Base-by-base conservation (phyloP, 2,329 filamentous ascomycete species). In the Trichoderma atroviride region DNA sequence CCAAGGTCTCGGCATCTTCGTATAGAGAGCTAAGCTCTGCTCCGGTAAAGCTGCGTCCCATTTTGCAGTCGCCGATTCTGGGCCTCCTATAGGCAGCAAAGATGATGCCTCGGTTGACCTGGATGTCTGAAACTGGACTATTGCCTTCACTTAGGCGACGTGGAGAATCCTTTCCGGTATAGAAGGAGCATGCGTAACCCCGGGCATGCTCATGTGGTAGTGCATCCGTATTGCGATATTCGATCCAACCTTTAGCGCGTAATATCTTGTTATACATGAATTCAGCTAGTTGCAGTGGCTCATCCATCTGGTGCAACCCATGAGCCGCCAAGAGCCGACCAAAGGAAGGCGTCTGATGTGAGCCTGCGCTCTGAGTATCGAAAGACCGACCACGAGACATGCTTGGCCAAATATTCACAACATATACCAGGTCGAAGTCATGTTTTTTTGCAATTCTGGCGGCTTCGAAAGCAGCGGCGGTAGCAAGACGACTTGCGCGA, bases 381-480 rank as follows among this genome's bases (percentile, higher is more conserved):
- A 73, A 70, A 13, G 57, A 69, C 19, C 59, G 69, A 43, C 67
- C 35, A 35, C 63, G 70, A 19, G 72, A 71, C 59, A 72, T 69
- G 27, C 77, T 75, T 27, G 87, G 86, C 86, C 87, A 88, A 16
- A 89, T 78, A 71, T 86, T 88, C 71, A 88, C 83, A 35, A 89
- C 82, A 72, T 89, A 89, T 14, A 88, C 81, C 29, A 89, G 79
- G 72, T 88, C 85, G 64, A 89, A 88, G 65, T 86, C 81, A 75
- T 87, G 87, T 65, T 83, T 83, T 4, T 80, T 81, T 5, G 87
- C 87, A 50, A 89, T 86, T 37, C 84, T 80, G 1, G 86, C 85
- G 9, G 85, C 85, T 75, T 86, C 83, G 58, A 86, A 83, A 9
- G 86, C 86, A 3, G 85, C 86, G 0, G 81, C 78, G 22, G 82